A percentile compares a stretch with the other conserved stretches of the same genome.
Conservation (phyloP, 345 rosid species). For the Eucalyptus globulus region DNA sequence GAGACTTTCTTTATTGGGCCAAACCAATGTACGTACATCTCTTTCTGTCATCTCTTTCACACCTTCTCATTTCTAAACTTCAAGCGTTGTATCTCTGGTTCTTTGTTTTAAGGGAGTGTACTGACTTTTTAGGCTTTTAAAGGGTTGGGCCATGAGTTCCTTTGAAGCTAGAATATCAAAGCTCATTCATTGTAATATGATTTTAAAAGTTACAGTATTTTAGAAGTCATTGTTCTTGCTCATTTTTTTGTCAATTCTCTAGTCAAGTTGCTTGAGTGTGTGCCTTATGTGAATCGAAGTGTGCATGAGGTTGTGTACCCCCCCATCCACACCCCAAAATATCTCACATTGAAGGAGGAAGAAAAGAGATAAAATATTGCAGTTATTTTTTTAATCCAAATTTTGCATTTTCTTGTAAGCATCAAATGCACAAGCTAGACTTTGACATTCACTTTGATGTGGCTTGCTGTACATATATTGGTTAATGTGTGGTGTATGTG, state of each 20-base stretch:
- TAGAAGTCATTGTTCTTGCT: background rate
- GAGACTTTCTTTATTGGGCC: conserved; percentile 63
- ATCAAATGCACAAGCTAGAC: background rate
- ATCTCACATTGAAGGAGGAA: background rate
- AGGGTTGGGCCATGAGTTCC: background rate
- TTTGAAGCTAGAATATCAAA: background rate
- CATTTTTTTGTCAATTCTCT: background rate
- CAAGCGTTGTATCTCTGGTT: background rate
- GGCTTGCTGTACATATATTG: background rate
- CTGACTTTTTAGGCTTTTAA: background rate
- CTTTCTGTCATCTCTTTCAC: background rate
- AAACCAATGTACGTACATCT: conserved; percentile 39
- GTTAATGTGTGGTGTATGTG: background rate
- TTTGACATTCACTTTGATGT: background rate
- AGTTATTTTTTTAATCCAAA: background rate
- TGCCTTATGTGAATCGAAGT: background rate
- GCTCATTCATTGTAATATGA: background rate
- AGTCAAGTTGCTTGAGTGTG: background rate
- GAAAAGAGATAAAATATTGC: background rate
- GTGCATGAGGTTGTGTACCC: background rate
- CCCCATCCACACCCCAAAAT: background rate
- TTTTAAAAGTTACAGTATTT: background rate
- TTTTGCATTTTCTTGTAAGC: background rate
- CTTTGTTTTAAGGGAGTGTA: background rate
- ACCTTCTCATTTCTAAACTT: background rate